Evolutionary conservation across 305 asterid species (phyloP), one percentile per base, ranked within the genome.

Genomic region (Salvia sclarea): DNA sequence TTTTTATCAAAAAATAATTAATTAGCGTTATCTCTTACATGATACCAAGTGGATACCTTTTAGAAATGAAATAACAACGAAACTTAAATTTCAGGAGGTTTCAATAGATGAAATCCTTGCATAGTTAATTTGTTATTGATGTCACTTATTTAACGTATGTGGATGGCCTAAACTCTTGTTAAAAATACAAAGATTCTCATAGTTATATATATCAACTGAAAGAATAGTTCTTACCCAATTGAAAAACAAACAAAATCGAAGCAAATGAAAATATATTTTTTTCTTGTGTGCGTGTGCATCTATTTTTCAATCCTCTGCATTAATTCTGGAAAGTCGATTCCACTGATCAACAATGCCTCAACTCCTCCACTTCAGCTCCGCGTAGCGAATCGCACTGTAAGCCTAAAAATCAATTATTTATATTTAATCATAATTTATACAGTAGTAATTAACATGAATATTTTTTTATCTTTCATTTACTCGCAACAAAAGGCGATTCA

Each of bases 251-350:
- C 5, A 3, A 17, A 58, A 58, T 14, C 43, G 14, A 18, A 60
- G 31, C 65, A 59, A 60, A 60, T 60, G 66, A 60, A 40, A 20
- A 21, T 0, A 38, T 40, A 21, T 7, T 31, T 6, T 13, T 20
- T 21, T 11, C 7, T 60, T n/a, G n/a, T n/a, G 5, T 38, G 33
- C 21, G 13, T 21, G 50, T 60, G 35, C 6, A 22, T 18, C 6
- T 38, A 12, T 60, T 38, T 60, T 60, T 60, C 52, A 60, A 20
- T 38, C 35, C 20, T 37, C 20, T 11, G 35, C 66, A 7, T 60
- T 0, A 22, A 38, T 21, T 21, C 45, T 58, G 18, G 28, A 18
- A 20, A 35, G 0, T 28, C 22, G 13, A 30, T n/a, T 30, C n/a
- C 61, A 14, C 2, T 5, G 28, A 17, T 33, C 16, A 58, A 58